phyloP scores from a whole-genome alignment of 192 early-diverging fungal genomes.

The Glomus cerebriforme region DNA sequence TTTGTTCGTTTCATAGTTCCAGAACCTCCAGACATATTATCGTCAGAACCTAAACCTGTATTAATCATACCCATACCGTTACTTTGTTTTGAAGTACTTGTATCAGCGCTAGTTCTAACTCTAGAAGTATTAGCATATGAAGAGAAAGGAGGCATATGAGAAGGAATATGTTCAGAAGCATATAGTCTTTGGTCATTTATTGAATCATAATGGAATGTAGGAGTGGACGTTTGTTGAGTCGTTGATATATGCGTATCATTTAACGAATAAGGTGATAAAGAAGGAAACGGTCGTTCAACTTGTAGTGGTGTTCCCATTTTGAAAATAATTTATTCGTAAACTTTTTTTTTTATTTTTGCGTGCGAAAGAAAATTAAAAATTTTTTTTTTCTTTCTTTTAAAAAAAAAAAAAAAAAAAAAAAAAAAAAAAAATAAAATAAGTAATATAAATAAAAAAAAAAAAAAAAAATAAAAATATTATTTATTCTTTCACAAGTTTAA shows the following conservation, averaged over 20 bases:
- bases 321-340: neutral
- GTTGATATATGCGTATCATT: neutral
- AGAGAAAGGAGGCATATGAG: neutral
- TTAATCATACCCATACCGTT: neutral
- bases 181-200: neutral
- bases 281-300: neutral
- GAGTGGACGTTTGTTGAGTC: neutral
- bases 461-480: no score
- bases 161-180: conserved; percentile 14
- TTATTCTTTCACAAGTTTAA: neutral
- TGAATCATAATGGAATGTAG: neutral
- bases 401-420: no score
- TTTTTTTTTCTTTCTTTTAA: no score
- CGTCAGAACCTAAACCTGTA: neutral
- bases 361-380: neutral
- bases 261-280: neutral
- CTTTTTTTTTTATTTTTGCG: neutral
- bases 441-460: no score
- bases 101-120: neutral
- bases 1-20: conserved; percentile 43
- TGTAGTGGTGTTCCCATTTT: neutral
- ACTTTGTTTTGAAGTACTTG: neutral
- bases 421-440: no score
- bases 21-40: conserved; percentile 12
- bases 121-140: neutral